Evolutionary conservation across 1,284 basidiomycete genomes (phyloP), one percentile per base, ranked within the genome.

Genomic region (Ustilago curta): DNA sequence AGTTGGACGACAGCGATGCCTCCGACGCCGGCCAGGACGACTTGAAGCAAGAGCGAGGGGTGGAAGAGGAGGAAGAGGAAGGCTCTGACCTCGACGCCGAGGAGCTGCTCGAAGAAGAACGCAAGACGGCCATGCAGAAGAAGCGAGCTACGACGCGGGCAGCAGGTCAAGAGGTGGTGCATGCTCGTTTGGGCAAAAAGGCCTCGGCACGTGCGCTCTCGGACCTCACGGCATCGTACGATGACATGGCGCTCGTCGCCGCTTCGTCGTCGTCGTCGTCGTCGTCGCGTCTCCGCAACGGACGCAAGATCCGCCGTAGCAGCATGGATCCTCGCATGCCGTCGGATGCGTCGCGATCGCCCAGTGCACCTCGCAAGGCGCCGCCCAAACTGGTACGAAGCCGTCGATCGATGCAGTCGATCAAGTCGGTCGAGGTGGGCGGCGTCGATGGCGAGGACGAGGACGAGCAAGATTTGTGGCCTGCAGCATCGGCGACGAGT

Each of bases 141-240:
- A 80, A 81, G 64, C 76, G 80, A 32, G 81, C 81, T 8, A 84
- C 83, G 31, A 79, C 82, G 42, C 69, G 71, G 2, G 83, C 83
- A 16, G 83, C 83, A 8, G 80, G 76, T 8, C 79, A 81, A 37
- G 83, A 84, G 60, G 59, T 83, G 25, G 73, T 82, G 18, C 75
- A 78, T n/a, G 62, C 72, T n/a, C 62, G 76, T 29, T 39, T 67
- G 49, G 65, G 60, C 54, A 62, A 61, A 39, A 59, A 67, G 52
- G 53, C 71, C 9, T 69, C 71, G 4, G 59, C 62, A 19, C 61
- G 71, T 3, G 62, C 71, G 11, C 31, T 69, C 2, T 59, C 65
- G 40, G 61, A 74, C n/a, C 35, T 73, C 57, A 62, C 69, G 11
- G 69, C 69, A 12, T 65, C 69, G 58, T 70, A 65, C 42, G 68